Percentiles rank a stretch among this genome's conserved stretches.
Evolutionary conservation across 2,329 filamentous ascomycete species (phyloP).

Genomic region (Aspergillus flavus): DNA sequence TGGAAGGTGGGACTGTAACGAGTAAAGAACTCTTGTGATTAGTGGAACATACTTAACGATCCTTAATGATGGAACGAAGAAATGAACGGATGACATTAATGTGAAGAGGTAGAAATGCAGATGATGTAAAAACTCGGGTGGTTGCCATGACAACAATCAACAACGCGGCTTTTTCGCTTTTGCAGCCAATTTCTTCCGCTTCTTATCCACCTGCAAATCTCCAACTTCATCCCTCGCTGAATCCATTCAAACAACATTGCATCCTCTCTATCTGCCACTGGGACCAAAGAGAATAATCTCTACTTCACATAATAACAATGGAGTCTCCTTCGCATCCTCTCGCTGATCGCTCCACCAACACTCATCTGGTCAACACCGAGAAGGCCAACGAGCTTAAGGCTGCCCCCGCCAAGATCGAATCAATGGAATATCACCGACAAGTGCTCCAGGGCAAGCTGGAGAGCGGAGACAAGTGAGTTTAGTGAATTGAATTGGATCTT

Average conservation of each 20-base stretch:
- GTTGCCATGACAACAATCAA: conserved; percentile 48
- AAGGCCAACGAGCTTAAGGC: conserved; percentile 37
- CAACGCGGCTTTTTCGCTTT: conserved; percentile 23
- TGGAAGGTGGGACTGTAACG: not conserved
- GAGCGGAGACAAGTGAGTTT: conserved; percentile 40
- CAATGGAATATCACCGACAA: conserved; percentile 49
- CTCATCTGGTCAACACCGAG: conserved; percentile 35
- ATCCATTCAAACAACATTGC: not conserved
- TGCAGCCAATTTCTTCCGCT: conserved; percentile 22
- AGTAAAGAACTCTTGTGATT: not conserved
- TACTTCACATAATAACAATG: conserved; percentile 25
- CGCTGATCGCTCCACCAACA: conserved; percentile 46
- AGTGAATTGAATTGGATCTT: not conserved
- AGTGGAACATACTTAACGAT: not conserved
- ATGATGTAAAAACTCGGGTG: not conserved
- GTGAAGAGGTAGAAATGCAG: not conserved
- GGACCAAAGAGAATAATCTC: not conserved
- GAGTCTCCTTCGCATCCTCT: conserved; percentile 40
- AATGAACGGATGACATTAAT: not conserved
- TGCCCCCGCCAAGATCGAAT: conserved; percentile 32
- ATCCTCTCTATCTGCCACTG: not conserved
- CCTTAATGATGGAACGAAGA: not conserved
- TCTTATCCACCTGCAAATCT: conserved; percentile 4
- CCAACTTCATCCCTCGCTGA: conserved; percentile 4
- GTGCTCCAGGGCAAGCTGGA: conserved; percentile 45